Evolutionary conservation across 179 eudicot species (phyloP).

Genomic region (Silene vulgaris): DNA sequence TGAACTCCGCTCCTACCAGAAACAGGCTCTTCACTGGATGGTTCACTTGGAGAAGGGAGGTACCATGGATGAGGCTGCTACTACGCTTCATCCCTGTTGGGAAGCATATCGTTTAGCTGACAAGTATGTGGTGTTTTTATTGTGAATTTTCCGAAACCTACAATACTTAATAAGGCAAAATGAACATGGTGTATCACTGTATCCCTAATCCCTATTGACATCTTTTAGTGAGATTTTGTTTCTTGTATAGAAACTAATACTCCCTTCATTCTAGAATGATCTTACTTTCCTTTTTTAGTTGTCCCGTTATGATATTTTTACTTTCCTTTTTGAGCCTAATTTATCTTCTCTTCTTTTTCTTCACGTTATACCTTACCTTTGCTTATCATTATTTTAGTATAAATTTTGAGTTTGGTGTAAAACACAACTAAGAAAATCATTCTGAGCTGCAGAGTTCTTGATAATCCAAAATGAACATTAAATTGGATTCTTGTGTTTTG

Average conservation of each 20-base stretch:
- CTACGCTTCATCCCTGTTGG: conserved; percentile 96
- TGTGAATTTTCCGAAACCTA: not conserved
- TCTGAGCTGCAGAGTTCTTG: not conserved
- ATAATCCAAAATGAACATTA: conserved; percentile 1
- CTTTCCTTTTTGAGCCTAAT: no score
- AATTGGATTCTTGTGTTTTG: conserved; percentile 25
- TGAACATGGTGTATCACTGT: not conserved
- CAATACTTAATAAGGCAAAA: not conserved
- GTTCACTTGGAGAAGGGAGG: conserved; percentile 71
- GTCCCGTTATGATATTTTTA: no score
- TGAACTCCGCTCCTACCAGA: conserved; percentile 90
- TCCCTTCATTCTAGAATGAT: not conserved
- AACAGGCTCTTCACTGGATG: conserved; percentile 98
- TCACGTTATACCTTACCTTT: no score
- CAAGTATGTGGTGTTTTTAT: conserved; percentile 38
- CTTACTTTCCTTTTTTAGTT: no score
- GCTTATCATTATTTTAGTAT: no score
- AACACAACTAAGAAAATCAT: not conserved
- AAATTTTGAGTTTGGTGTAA: no score
- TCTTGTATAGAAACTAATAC: not conserved
- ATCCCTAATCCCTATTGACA: not conserved
- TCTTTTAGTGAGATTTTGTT: no score
- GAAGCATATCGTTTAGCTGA: conserved; percentile 85
- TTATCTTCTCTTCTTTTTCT: no score
- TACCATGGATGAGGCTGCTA: conserved; percentile 63